Base-by-base conservation (phyloP, 2,329 filamentous ascomycete genomes). In the Apiospora rasikravindrae region DNA sequence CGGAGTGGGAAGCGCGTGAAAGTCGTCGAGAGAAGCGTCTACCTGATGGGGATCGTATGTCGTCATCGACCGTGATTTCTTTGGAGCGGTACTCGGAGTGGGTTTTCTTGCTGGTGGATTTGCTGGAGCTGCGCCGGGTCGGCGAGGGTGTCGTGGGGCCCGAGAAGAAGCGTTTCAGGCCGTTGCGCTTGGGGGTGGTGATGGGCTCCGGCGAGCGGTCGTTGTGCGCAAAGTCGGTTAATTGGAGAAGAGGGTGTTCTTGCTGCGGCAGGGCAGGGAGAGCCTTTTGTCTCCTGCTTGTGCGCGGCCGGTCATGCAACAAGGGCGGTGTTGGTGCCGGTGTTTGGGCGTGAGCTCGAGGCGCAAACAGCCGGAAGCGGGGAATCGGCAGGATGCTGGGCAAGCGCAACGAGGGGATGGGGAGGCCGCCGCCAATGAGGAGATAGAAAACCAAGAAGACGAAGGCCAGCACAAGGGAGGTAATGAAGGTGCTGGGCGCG, bases 401-500 rank as follows among this genome's bases (percentile, higher is more conserved):
- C 68, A 69, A 44, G 68, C 68, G 68, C 29, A 69, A 42, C 44
- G 44, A 37, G 67, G 67, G 67, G 44, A 69, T 49, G 19, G 70
- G 81, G 51, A 84, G 78, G 73, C 79, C 78, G 66, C 78, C 78
- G 47, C 82, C 77, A 51, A 82, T 80, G 49, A 83, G 78, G 57
- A 87, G 75, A 77, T 88, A 89, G 69, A 88, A 77, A 72, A 84
- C 85, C 73, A 88, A 75, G 76, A 90, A 88, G 78, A 86, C 82
- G 75, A 90, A 82, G 69, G 84, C 78, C 42, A 90, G 76, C 72
- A 83, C 81, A 73, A 89, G 78, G 40, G 85, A 84, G 73, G 87
- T 86, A 76, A 90, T 82, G 78, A 87, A 90, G 71, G 88, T 88
- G 80, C 87, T 87, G 33, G 89, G 88, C 53, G 88, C 87, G 80